Percentiles rank a stretch among this genome's conserved stretches.
Conservation (phyloP, 352 stramenopile genomes). For the Elongisporangium prolatum region DNA sequence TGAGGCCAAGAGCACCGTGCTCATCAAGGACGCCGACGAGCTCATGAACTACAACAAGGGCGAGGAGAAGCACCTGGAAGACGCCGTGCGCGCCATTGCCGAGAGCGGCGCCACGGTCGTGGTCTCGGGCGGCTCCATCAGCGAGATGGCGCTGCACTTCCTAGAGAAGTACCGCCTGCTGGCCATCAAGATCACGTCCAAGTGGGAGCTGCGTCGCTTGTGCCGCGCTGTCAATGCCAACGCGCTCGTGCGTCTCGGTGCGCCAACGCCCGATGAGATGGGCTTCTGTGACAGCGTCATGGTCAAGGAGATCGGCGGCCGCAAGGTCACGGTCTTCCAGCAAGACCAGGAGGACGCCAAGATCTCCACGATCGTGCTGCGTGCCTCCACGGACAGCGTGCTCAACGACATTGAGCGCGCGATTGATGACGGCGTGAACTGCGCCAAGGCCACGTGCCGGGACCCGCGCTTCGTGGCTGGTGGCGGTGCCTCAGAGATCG, state of each 20-base stretch:
- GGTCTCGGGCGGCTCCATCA: conserved; percentile 95
- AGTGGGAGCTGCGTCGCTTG: conserved; percentile 98
- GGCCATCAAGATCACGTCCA: conserved; percentile 96
- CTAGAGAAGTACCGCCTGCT: conserved; percentile 98
- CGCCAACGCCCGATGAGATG: conserved; percentile 98
- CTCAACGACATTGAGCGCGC: conserved; percentile 98
- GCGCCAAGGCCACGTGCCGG: conserved; percentile 93
- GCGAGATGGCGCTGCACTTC: conserved; percentile 99
- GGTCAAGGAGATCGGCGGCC: conserved; percentile 95
- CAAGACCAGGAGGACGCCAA: conserved; percentile 93
- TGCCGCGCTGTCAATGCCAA: conserved; percentile 96
- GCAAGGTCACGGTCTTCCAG: conserved; percentile 95
- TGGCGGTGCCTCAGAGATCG: conserved; percentile 94
- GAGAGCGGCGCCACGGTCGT: conserved; percentile 95
- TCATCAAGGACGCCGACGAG: conserved; percentile 99
- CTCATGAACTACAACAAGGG: conserved; percentile 99
- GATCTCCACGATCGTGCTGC: conserved; percentile 95
- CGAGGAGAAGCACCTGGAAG: conserved; percentile 97
- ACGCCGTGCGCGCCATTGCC: conserved; percentile 96
- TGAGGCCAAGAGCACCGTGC: conserved; percentile 98
- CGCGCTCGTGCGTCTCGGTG: conserved; percentile 95
- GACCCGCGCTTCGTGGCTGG: conserved; percentile 94
- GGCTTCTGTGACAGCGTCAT: conserved; percentile 91
- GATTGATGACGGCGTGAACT: conserved; percentile 98
- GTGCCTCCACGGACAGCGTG: conserved; percentile 93